Evolutionary conservation across 345 rosid genomes (phyloP), one percentile per base, ranked within the genome.

Genomic region (Pugionium dolabratum): DNA sequence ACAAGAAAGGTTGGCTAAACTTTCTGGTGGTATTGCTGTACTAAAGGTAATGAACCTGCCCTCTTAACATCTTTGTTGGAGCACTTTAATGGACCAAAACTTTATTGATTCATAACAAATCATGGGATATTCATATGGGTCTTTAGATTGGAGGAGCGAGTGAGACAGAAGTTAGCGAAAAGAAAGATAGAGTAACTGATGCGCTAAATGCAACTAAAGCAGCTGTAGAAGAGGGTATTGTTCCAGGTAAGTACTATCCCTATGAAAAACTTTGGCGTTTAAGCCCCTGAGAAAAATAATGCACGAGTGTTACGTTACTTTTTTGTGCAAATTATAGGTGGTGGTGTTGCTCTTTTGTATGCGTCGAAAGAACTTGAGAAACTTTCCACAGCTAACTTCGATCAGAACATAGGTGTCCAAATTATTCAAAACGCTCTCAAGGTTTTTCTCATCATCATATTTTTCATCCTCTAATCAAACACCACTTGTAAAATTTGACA

Each of bases 201-300:
- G 99, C 99, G 30, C 76, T 95, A 59, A 94, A 95, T 81, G 97
- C 97, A 33, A 91, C 99, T 4, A 91, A 91, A 76, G 99, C 99
- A 68, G 99, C 99, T 18, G 95, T 95, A 29, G 99, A 95, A 74
- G 99, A 91, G 87, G 99, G 97, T 63, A 95, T 95, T 64, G 96
- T 95, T 41, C 84, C 97, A 66, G 99, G 98, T 90, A 78, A 61
- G 7, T 37, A 43, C 36, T 6, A 30, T 62, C 46, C 9, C 46
- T 7, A 32, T 6, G 7, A 57, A 28, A 34, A 51, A 40, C 33
- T 10, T 65, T 25, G 18, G 33, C 54, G 41, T 4, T 6, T 3
- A 31, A 9, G 41, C 34, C 27, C 30, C 26, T 42, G 31, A 26
- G 9, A 5, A 8, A 44, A 51, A 9, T 29, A 3, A 26, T 11